phyloP scores from a whole-genome alignment of 1,139 yeast species.

The Geotrichum europaeum region DNA sequence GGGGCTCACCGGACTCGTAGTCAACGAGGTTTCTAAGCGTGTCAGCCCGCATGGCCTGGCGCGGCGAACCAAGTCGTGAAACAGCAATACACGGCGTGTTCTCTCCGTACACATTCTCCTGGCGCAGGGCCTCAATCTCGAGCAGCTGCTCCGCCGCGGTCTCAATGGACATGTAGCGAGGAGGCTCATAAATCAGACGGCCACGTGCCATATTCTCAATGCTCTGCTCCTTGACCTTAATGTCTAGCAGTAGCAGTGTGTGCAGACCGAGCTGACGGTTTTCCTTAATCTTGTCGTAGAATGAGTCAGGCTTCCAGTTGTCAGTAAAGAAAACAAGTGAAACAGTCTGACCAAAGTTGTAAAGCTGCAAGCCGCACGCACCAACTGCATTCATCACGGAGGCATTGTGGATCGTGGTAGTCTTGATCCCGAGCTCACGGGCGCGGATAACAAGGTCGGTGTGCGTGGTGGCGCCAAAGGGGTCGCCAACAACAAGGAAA shows the following conservation, averaged over 20 bases:
- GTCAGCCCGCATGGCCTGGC: constrained; percentile 78
- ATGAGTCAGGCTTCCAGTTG: constrained; percentile 92
- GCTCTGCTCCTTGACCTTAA: constrained; percentile 95
- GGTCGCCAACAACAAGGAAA: constrained; percentile 93
- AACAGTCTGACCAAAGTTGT: constrained; percentile 94
- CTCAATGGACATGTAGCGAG: constrained; percentile 88
- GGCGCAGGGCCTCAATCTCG: constrained; percentile 74
- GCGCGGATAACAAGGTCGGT: constrained; percentile 91
- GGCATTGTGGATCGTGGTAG: constrained; percentile 88
- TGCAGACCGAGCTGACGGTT: constrained; percentile 87
- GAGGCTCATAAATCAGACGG: constrained; percentile 87
- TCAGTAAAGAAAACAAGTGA: constrained; percentile 94
- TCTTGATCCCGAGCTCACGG: constrained; percentile 68
- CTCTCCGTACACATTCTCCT: constrained; percentile 62
- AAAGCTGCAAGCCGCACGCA: constrained; percentile 91
- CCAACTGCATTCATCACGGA: constrained; percentile 98
- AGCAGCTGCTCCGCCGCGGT: constrained; percentile 84
- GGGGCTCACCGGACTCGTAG: constrained; percentile 89
- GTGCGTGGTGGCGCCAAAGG: constrained; percentile 97
- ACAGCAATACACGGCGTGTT: constrained; percentile 92
- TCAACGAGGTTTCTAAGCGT: constrained; percentile 61
- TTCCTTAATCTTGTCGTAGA: constrained; percentile 83
- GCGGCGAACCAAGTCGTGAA: constrained; percentile 82
- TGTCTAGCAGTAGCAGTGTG: constrained; percentile 80
- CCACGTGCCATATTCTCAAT: constrained; percentile 93